These are phyloP conservation scores for Drosera spatulata DNA, from an alignment of 179 eudicot genomes.

Conservation along the genomic window DNA sequence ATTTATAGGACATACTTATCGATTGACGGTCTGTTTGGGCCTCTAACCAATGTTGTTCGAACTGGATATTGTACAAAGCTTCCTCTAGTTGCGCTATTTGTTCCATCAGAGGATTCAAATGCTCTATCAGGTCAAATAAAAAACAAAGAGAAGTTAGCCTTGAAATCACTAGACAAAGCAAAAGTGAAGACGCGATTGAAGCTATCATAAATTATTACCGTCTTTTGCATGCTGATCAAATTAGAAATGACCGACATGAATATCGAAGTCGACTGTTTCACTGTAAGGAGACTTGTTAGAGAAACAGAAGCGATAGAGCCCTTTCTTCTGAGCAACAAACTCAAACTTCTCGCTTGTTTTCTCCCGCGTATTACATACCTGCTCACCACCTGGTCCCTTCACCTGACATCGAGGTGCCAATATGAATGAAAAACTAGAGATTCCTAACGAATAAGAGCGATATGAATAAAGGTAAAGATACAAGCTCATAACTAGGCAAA, in stretches of 20 bases:
- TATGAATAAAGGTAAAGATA: neutral
- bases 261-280: conserved; percentile 88
- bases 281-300: conserved; percentile 81
- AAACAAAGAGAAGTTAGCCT: neutral
- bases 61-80: conserved; percentile 79
- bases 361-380: conserved; percentile 42
- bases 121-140: conserved; percentile 38
- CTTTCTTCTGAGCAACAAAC: conserved; percentile 64
- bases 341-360: conserved; percentile 28
- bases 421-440: neutral
- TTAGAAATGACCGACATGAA: conserved; percentile 70
- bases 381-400: conserved; percentile 77
- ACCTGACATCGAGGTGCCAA: conserved; percentile 36
- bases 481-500: no score
- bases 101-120: conserved; percentile 65
- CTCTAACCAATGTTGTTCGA: conserved; percentile 94
- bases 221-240: conserved; percentile 83
- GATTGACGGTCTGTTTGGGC: conserved; percentile 93
- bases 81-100: conserved; percentile 82
- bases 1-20: conserved; percentile 28
- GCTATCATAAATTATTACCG: conserved; percentile 26
- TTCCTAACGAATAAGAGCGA: neutral
- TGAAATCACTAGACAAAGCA: neutral
- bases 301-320: conserved; percentile 72
- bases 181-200: neutral